Conservation (phyloP, 352 stramenopile species). For the Phytophthora pinifolia region DNA sequence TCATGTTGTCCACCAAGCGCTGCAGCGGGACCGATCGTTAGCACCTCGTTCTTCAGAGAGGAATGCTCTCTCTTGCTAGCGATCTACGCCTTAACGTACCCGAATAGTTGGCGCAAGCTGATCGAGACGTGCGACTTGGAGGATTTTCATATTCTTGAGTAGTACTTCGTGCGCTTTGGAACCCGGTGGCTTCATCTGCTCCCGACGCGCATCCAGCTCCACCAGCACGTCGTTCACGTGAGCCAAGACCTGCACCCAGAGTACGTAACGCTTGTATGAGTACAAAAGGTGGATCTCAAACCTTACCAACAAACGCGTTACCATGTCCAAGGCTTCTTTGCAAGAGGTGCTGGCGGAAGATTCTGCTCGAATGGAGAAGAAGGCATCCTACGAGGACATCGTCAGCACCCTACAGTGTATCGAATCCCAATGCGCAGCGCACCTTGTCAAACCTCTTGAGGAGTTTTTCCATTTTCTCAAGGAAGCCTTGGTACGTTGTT, state of each 20-base stretch:
- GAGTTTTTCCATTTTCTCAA: constrained; percentile 33
- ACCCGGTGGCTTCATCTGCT: constrained; percentile 52
- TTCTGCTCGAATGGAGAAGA: constrained; percentile 12
- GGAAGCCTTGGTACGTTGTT: constrained; percentile 36
- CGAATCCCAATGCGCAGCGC: not conserved
- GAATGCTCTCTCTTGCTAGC: not conserved
- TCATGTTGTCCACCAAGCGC: constrained; percentile 38
- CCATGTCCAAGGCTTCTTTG: constrained; percentile 26
- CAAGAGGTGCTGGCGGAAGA: constrained; percentile 14
- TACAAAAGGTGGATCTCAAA: not conserved
- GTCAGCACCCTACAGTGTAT: not conserved
- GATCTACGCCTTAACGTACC: constrained; percentile 27
- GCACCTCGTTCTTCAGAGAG: too few relatives aligned
- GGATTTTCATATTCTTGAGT: constrained; percentile 42
- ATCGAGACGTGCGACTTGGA: constrained; percentile 39
- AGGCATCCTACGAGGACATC: constrained; percentile 15
- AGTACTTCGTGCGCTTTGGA: constrained; percentile 41
- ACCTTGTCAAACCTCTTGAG: constrained; percentile 30
- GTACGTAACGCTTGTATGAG: not conserved
- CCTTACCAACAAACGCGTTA: not conserved
- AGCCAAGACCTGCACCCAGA: constrained; percentile 35
- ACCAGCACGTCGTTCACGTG: constrained; percentile 40
- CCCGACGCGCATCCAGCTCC: constrained; percentile 43
- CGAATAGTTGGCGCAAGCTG: constrained; percentile 35
- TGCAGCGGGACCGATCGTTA: constrained; percentile 1